A percentile compares a stretch with the other conserved stretches of the same genome.
These are phyloP conservation scores for Colletotrichum tropicicola DNA, from an alignment of 2,329 filamentous ascomycete species.

Conservation along the genomic window DNA sequence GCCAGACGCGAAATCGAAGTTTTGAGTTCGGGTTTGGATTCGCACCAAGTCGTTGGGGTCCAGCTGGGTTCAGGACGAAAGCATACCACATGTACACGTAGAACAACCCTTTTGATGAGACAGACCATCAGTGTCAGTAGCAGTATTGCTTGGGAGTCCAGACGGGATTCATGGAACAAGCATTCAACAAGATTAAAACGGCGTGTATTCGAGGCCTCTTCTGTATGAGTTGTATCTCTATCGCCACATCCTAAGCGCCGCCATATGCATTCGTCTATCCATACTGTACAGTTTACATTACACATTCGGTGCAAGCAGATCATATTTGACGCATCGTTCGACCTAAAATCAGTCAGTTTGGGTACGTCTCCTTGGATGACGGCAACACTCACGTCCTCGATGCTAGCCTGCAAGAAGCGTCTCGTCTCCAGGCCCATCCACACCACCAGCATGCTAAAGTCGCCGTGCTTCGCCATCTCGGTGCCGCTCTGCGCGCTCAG, in stretches of 20 bases:
- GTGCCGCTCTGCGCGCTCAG: conserved; percentile 81
- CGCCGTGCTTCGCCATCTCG: conserved; percentile 74
- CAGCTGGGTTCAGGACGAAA: too few relatives aligned
- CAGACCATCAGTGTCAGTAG: too few relatives aligned
- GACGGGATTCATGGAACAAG: not conserved
- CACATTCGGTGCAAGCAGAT: conserved; percentile 87
- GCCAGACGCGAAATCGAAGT: not conserved
- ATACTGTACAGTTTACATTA: conserved; percentile 47
- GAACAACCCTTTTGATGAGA: too few relatives aligned
- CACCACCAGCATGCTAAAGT: conserved; percentile 87
- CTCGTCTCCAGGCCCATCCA: conserved; percentile 93
- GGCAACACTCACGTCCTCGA: conserved; percentile 76
- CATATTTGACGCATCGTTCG: conserved; percentile 90
- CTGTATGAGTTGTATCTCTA: conserved; percentile 18
- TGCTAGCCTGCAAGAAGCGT: conserved; percentile 87
- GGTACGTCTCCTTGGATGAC: conserved; percentile 4
- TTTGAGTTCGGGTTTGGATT: fast-evolving
- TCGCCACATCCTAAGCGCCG: conserved; percentile 3
- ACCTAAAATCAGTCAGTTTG: conserved; percentile 58
- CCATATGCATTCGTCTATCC: conserved; percentile 19
- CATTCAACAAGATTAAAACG: not conserved
- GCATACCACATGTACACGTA: too few relatives aligned
- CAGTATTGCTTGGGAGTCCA: too few relatives aligned
- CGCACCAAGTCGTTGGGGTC: too few relatives aligned
- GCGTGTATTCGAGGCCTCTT: conserved; percentile 15